Percentiles rank a stretch among this genome's conserved stretches.
These are phyloP conservation scores for Phlebiopsis flavidoalba DNA, from an alignment of 768 basidiomycete genomes.

Conservation along the genomic window DNA sequence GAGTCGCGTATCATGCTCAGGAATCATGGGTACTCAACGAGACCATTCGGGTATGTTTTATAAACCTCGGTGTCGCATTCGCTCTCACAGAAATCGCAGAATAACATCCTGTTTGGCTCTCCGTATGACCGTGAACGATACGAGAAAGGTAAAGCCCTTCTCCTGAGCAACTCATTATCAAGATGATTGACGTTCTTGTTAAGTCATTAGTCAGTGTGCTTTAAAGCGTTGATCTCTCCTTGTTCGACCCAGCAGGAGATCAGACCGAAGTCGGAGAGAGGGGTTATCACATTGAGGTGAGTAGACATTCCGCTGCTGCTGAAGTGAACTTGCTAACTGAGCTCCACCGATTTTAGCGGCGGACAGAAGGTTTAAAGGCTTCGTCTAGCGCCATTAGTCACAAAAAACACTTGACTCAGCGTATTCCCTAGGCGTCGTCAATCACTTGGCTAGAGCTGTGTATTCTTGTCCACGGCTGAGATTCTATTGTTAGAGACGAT, in stretches of 20 bases:
- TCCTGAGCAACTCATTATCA: neutral
- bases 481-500: slow-evolving; percentile 71
- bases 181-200: neutral
- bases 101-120: slow-evolving; percentile 49
- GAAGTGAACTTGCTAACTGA: slow-evolving; percentile 14
- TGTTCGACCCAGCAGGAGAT: slow-evolving; percentile 32
- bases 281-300: slow-evolving; percentile 30
- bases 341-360: slow-evolving; percentile 24
- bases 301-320: neutral
- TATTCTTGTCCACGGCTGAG: slow-evolving; percentile 53
- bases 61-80: neutral
- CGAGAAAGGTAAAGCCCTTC: slow-evolving; percentile 29
- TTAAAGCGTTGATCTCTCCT: slow-evolving; percentile 25
- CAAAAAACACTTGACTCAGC: neutral
- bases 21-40: slow-evolving; percentile 85
- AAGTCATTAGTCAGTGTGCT: slow-evolving; percentile 34
- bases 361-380: slow-evolving; percentile 39
- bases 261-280: slow-evolving; percentile 39
- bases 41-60: slow-evolving; percentile 49
- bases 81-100: slow-evolving; percentile 15
- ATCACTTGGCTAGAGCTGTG: slow-evolving; percentile 55
- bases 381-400: slow-evolving; percentile 25
- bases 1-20: slow-evolving; percentile 78
- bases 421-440: slow-evolving; percentile 30
- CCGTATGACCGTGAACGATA: slow-evolving; percentile 42